phyloP scores from a whole-genome alignment of 148 eudicot species.

The Diospyros lotus region DNA sequence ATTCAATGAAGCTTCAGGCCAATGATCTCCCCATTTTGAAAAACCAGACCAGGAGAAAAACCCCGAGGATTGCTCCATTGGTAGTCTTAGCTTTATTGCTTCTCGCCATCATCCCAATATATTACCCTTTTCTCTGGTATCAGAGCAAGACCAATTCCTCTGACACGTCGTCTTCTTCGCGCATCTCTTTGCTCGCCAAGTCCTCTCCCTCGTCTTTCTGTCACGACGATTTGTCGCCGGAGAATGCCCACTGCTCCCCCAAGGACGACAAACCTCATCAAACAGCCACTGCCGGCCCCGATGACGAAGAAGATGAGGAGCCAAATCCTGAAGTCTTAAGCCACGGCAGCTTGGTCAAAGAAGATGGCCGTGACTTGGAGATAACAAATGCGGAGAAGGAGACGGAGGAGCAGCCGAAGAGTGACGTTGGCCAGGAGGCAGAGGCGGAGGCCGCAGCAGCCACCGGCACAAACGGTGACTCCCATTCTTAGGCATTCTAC shows the following conservation, averaged over 20 bases:
- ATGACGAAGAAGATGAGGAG: neutral
- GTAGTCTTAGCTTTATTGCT: conserved; percentile 22
- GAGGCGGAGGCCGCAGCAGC: no score
- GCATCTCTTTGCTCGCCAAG: neutral
- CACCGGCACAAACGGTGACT: no score
- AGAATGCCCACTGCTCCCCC: neutral
- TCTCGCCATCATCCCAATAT: conserved; percentile 32
- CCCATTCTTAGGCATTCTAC: no score
- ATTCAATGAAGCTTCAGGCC: conserved; percentile 32
- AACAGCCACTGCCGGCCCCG: neutral
- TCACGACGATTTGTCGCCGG: neutral
- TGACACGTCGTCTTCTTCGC: neutral
- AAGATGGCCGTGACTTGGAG: no score
- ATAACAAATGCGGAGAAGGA: no score
- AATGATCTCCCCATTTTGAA: conserved; percentile 32
- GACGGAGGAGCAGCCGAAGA: no score
- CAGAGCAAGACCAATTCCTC: conserved; percentile 2
- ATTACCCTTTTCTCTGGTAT: conserved; percentile 24
- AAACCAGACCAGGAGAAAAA: conserved; percentile 30
- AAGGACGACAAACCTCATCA: neutral
- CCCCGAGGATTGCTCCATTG: conserved; percentile 27
- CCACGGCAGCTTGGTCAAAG: neutral
- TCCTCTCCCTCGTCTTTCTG: conserved; percentile 1
- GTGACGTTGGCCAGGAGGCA: no score
- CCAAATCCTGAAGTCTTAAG: neutral